These are phyloP conservation scores for Plasmodium fragile DNA, from an alignment of 169 alveolate genomes.

Conservation along the genomic window DNA sequence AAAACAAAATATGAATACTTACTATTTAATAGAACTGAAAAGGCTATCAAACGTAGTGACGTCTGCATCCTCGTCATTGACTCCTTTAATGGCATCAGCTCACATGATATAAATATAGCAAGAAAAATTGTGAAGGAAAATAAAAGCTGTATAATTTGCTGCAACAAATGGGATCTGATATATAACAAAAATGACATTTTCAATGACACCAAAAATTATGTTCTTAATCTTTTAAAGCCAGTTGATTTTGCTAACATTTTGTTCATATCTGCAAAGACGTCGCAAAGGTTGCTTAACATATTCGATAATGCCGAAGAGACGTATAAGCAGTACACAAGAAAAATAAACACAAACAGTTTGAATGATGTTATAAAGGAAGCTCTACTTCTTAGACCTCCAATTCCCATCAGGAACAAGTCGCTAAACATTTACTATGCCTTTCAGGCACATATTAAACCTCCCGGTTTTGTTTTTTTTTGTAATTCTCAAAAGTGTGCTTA, in stretches of 20 bases:
- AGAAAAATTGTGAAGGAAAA: conserved; percentile 81
- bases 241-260: conserved; percentile 82
- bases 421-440: conserved; percentile 84
- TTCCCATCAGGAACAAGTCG: conserved; percentile 80
- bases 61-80: conserved; percentile 85
- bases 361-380: conserved; percentile 84
- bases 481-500: conserved; percentile 80
- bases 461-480: conserved; percentile 85
- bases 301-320: conserved; percentile 78
- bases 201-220: conserved; percentile 81
- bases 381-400: conserved; percentile 78
- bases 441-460: conserved; percentile 85
- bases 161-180: conserved; percentile 88
- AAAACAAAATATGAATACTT: conserved; percentile 65
- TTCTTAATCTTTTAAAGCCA: conserved; percentile 81
- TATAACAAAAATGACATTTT: conserved; percentile 82
- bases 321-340: conserved; percentile 75
- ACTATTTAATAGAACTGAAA: conserved; percentile 24
- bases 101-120: conserved; percentile 83
- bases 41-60: conserved; percentile 84
- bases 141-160: conserved; percentile 83
- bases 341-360: conserved; percentile 40
- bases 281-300: conserved; percentile 81
- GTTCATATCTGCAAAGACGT: conserved; percentile 84
- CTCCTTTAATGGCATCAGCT: conserved; percentile 84